Evolutionary conservation across 768 basidiomycete species (phyloP).

Genomic region (Leccinellum albellum): DNA sequence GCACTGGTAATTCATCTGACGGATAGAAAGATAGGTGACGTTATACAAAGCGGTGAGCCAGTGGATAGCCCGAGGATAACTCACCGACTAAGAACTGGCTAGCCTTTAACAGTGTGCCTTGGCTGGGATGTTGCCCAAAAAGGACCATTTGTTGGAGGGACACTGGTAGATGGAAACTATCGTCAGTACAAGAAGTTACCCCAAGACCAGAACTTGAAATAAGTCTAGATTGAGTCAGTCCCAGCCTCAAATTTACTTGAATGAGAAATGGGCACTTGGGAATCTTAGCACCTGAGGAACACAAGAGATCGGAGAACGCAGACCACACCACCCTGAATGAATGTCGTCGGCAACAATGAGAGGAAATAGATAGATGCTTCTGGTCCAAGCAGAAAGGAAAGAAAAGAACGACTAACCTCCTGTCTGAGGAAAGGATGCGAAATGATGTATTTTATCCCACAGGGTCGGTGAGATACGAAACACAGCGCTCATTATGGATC

Average conservation of each 20-base stretch:
- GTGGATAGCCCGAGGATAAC: slow-evolving; percentile 11
- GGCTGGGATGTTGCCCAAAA: slow-evolving; percentile 93
- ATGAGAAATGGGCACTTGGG: neutral
- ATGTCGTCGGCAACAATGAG: neutral
- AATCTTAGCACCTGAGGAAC: neutral
- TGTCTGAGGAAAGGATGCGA: slow-evolving; percentile 89
- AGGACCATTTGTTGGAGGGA: slow-evolving; percentile 97
- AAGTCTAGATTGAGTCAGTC: too few species aligned
- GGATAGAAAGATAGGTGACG: neutral
- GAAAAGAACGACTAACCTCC: slow-evolving; percentile 53
- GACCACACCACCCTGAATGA: neutral
- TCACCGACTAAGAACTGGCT: slow-evolving; percentile 82
- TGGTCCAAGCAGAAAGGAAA: neutral
- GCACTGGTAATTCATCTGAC: slow-evolving; percentile 88
- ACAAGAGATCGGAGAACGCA: neutral
- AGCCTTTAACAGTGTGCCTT: slow-evolving; percentile 90
- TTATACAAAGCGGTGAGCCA: neutral
- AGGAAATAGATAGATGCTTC: neutral
- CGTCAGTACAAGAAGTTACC: slow-evolving; percentile 4
- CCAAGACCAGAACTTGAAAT: neutral
- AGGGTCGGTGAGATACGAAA: slow-evolving; percentile 75
- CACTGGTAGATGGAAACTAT: slow-evolving; percentile 46
- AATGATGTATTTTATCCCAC: slow-evolving; percentile 91
- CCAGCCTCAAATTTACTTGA: neutral
- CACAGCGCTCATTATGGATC: slow-evolving; percentile 32